phyloP scores from a whole-genome alignment of 176 grass and related monocot genomes.

The Aegilops tauschii region DNA sequence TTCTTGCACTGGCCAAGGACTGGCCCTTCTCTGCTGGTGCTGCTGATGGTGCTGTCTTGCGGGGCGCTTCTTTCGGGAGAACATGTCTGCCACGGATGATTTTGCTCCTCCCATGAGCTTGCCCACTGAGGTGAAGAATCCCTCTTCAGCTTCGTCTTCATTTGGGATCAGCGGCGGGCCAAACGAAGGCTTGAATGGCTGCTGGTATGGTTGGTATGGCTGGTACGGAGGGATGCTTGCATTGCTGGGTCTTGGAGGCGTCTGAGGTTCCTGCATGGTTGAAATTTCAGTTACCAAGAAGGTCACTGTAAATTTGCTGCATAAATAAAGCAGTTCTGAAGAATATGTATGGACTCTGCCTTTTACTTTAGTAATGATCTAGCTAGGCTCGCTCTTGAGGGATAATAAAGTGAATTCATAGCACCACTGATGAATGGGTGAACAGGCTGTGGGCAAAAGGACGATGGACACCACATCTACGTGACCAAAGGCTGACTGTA shows the following conservation, averaged over 20 bases:
- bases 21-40: constrained; percentile 38
- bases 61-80: constrained; percentile 58
- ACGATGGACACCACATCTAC: constrained; percentile 1
- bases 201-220: constrained; percentile 59
- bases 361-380: constrained; percentile 12
- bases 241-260: constrained; percentile 35
- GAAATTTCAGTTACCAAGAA: constrained; percentile 19
- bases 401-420: neutral
- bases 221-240: constrained; percentile 59
- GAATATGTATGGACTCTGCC: neutral
- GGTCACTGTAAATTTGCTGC: neutral
- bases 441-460: constrained; percentile 6
- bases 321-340: neutral
- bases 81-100: constrained; percentile 59
- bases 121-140: constrained; percentile 66
- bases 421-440: neutral
- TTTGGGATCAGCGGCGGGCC: constrained; percentile 59
- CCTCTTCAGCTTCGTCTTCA: constrained; percentile 63
- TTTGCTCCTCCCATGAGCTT: constrained; percentile 74
- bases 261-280: constrained; percentile 52
- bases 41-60: constrained; percentile 47
- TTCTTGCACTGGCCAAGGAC: constrained; percentile 72
- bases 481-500: neutral
- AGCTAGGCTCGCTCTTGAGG: neutral
- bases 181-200: constrained; percentile 60